Percentiles rank a stretch among this genome's conserved stretches.
These are phyloP conservation scores for Phytopythium ostracodes DNA, from an alignment of 352 stramenopile genomes.

Conservation along the genomic window DNA sequence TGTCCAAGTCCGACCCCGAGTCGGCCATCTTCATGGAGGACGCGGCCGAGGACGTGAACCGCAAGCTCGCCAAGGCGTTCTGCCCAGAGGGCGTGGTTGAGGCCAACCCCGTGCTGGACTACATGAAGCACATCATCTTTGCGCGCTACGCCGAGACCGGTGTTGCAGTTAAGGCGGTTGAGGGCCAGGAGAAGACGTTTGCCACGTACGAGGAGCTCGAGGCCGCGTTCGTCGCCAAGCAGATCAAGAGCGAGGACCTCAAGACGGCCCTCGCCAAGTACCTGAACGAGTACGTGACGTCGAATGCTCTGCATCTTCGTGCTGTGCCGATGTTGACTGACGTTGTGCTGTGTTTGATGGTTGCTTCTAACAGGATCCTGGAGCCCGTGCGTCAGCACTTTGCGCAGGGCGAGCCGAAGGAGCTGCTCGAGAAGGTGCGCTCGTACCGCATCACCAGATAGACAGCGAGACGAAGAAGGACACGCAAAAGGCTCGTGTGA, in stretches of 20 bases:
- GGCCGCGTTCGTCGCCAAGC: slow-evolving; percentile 84
- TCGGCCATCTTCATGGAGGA: slow-evolving; percentile 99
- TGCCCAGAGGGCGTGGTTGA: slow-evolving; percentile 90
- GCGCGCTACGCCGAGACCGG: slow-evolving; percentile 52
- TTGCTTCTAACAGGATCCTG: slow-evolving; percentile 63
- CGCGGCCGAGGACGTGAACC: slow-evolving; percentile 90
- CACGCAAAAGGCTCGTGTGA: no score
- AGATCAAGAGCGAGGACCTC: slow-evolving; percentile 92
- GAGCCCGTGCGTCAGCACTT: slow-evolving; percentile 98
- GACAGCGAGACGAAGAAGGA: slow-evolving; percentile 9
- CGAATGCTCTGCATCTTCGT: neutral
- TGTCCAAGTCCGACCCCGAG: slow-evolving; percentile 99
- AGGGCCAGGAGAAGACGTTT: slow-evolving; percentile 80
- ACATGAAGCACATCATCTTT: slow-evolving; percentile 98
- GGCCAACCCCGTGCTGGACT: slow-evolving; percentile 96
- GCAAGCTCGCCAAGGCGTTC: slow-evolving; percentile 99
- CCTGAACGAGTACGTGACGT: slow-evolving; percentile 86
- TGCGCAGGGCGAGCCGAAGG: slow-evolving; percentile 90
- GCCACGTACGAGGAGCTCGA: slow-evolving; percentile 87
- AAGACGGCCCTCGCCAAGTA: slow-evolving; percentile 90
- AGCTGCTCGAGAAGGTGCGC: slow-evolving; percentile 94
- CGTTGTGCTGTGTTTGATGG: slow-evolving; percentile 7
- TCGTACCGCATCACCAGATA: slow-evolving; percentile 96
- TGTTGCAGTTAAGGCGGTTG: slow-evolving; percentile 45
- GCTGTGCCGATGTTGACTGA: slow-evolving; percentile 1